These are phyloP conservation scores for Cryptosporidium tyzzeri DNA, from an alignment of 169 alveolate species.

Conservation along the genomic window DNA sequence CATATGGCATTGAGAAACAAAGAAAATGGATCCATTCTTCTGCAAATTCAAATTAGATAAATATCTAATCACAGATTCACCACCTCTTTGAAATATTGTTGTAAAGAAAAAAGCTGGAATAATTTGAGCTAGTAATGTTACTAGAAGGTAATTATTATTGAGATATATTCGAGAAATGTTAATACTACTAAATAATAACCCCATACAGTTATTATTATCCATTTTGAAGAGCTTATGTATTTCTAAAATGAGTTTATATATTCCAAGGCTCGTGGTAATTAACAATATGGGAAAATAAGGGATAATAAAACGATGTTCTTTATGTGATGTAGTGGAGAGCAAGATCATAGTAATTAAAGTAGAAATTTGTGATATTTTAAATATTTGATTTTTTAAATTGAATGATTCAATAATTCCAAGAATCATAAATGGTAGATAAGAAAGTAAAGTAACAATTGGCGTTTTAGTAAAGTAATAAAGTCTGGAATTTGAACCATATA, in stretches of 20 bases:
- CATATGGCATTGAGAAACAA: constrained; percentile 78
- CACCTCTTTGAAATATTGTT: constrained; percentile 71
- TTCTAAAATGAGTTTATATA: background rate
- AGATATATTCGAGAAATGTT: background rate
- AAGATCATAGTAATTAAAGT: background rate
- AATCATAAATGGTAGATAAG: constrained; percentile 16
- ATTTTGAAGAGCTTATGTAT: background rate
- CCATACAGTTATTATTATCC: background rate
- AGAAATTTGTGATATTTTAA: background rate
- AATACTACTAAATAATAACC: background rate
- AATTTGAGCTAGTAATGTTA: constrained; percentile 32
- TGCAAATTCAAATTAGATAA: constrained; percentile 46
- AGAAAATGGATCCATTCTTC: constrained; percentile 66
- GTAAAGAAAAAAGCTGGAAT: constrained; percentile 75
- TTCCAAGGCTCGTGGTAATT: constrained; percentile 19
- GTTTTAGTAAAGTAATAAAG: constrained; percentile 19
- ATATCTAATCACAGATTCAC: constrained; percentile 58
- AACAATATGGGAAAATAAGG: constrained; percentile 73
- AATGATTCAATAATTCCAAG: background rate
- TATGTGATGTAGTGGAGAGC: constrained; percentile 69
- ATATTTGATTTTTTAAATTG: background rate
- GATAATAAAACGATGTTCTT: constrained; percentile 71
- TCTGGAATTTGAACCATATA: constrained; percentile 13
- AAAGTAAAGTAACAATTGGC: constrained; percentile 20
- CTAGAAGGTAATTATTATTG: background rate